Conservation (phyloP, 768 basidiomycete genomes). For the Lactarius psammicola region DNA sequence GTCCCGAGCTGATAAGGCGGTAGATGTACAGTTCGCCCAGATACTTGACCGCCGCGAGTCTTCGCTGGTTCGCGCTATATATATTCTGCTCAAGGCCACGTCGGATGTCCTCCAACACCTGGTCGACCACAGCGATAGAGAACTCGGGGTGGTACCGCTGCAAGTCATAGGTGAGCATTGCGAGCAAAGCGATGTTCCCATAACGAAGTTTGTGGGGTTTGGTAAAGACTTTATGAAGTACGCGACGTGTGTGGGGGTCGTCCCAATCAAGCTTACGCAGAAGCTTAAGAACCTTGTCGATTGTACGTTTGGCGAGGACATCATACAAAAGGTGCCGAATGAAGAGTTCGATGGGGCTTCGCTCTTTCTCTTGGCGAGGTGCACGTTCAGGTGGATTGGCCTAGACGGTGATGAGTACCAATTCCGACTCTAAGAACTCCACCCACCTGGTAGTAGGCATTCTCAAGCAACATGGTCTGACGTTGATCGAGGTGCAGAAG, state of each 20-base stretch:
- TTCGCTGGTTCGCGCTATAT: conserved; percentile 92
- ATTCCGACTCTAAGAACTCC: conserved; percentile 1
- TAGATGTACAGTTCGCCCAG: conserved; percentile 98
- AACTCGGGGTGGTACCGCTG: conserved; percentile 92
- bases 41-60: conserved; percentile 90
- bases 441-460: conserved; percentile 93
- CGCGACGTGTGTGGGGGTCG: conserved; percentile 55
- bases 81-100: conserved; percentile 90
- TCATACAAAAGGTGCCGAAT: conserved; percentile 94
- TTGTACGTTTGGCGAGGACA: conserved; percentile 86
- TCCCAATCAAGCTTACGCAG: conserved; percentile 96
- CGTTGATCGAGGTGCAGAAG: conserved; percentile 92
- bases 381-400: conserved; percentile 96
- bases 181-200: conserved; percentile 81
- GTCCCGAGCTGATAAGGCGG: conserved; percentile 79
- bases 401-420: conserved; percentile 41
- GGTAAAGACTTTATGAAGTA: conserved; percentile 87
- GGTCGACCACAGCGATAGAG: conserved; percentile 84
- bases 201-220: conserved; percentile 99
- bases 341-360: conserved; percentile 86
- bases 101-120: conserved; percentile 90
- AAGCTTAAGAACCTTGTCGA: conserved; percentile 94
- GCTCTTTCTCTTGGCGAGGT: conserved; percentile 80
- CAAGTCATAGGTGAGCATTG: conserved; percentile 93
- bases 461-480: conserved; percentile 86